These are phyloP conservation scores for Afroboletus lepidellus DNA, from an alignment of 1,284 basidiomycete genomes.

Conservation along the genomic window DNA sequence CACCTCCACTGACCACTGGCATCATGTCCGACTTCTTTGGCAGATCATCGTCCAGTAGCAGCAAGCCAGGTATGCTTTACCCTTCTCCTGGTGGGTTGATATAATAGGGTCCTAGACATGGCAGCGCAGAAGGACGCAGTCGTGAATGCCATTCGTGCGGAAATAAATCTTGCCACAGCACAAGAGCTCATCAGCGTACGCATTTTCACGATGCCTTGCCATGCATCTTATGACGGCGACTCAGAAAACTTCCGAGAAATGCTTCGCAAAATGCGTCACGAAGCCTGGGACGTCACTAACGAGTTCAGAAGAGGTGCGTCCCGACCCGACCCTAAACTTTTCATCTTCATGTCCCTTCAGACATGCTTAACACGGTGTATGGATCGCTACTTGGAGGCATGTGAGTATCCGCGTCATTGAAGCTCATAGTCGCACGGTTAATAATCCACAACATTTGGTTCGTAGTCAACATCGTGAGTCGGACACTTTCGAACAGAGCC, in stretches of 20 bases:
- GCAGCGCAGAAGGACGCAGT: constrained; percentile 65
- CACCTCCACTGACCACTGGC: not conserved
- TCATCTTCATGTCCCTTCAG: constrained; percentile 37
- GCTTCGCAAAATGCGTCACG: constrained; percentile 75
- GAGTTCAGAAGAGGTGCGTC: constrained; percentile 66
- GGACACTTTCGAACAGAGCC: constrained; percentile 60
- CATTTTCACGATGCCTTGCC: not conserved
- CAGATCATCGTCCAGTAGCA: constrained; percentile 35
- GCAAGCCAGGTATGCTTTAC: constrained; percentile 34
- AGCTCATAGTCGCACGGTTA: not conserved
- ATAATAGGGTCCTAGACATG: constrained; percentile 43
- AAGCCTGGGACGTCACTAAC: constrained; percentile 73
- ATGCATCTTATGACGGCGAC: constrained; percentile 1
- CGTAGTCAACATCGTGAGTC: constrained; percentile 73
- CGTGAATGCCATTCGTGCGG: constrained; percentile 66
- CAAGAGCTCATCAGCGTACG: constrained; percentile 79
- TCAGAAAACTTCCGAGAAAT: constrained; percentile 76
- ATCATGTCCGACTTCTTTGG: constrained; percentile 51
- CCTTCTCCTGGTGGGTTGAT: not conserved
- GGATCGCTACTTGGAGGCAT: constrained; percentile 82
- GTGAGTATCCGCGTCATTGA: constrained; percentile 44
- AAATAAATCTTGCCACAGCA: constrained; percentile 72
- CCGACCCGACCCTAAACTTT: not conserved
- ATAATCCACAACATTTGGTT: constrained; percentile 1
- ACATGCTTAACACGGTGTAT: constrained; percentile 74